Evolutionary conservation across 2,329 filamentous ascomycete genomes (phyloP), one percentile per base, ranked within the genome.

Genomic region (Pestalotiopsis sp.): DNA sequence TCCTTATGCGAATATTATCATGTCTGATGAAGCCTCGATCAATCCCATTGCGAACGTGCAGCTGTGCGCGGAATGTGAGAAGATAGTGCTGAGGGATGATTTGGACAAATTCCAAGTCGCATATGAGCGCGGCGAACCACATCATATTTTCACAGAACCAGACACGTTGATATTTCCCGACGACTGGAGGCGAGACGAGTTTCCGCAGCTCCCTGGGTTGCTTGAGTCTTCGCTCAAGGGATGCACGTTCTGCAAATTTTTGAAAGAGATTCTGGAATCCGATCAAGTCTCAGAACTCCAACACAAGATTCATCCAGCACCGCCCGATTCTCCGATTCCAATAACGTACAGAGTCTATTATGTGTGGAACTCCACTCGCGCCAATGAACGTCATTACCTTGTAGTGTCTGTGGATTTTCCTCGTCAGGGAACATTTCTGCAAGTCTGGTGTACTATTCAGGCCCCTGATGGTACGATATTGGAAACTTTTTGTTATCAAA

Each of bases 131-230:
- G 45, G 4, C 17, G 4, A 20, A 52, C 14, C 45, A 3, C 45
- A 20, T 2, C 3, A 20, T 52, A 9, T 52, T 17, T 20, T 20
- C 45, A 52, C 45, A 52, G n/a, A 6, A 9, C 45, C 3, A 5
- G 2, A 52, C 17, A 20, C 45, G 17, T 1, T 3, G 4, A 52
- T 52, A 7, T 1, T n/a, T 17, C 5, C n/a, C 14, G 45, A 7
- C 2, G 1, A 1, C 7, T 9, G 0, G 1, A 1, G 17, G n/a
- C n/a, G n/a, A n/a, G n/a, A 52, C 17, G 17, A 52, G 3, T 52
- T 52, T 52, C 45, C 45, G 2, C 17, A 20, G 3, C 45, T 52
- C 14, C 45, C 45, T n/a, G n/a, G 45, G 0, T 20, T 52, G 3
- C n/a, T 20, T n/a, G 14, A 20, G 3, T 52, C 45, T 52, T 20